These are phyloP conservation scores for Podospora pseudocomata DNA, from an alignment of 495 filamentous ascomycete species.

Conservation along the genomic window DNA sequence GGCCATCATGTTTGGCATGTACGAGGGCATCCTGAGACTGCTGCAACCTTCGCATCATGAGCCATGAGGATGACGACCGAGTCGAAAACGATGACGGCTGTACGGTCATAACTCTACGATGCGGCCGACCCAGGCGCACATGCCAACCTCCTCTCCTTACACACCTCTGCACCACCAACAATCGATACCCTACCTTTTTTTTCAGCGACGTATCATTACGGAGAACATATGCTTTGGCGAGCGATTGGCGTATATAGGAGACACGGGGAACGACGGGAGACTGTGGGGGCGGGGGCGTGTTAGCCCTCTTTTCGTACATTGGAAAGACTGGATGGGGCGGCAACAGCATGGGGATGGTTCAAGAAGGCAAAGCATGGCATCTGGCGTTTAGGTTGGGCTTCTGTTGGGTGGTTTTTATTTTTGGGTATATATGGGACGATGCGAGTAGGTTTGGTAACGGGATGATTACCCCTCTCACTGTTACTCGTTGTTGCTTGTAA, in stretches of 20 bases:
- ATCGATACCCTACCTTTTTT: too few species aligned
- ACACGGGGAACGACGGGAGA: not conserved
- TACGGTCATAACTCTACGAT: too few species aligned
- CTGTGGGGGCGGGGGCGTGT: too few species aligned
- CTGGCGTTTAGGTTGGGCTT: not conserved
- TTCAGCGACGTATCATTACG: not conserved
- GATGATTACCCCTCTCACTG: not conserved
- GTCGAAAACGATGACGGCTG: not conserved
- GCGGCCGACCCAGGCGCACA: too few species aligned
- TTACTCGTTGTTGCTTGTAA: not conserved
- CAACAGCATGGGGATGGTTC: not conserved
- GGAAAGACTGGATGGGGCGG: too few species aligned
- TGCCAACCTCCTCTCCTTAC: too few species aligned
- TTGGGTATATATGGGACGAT: not conserved
- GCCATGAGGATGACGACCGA: too few species aligned
- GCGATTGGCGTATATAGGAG: not conserved
- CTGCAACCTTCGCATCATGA: constrained; percentile 29
- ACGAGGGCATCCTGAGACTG: constrained; percentile 71
- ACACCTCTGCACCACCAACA: too few species aligned
- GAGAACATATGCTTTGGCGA: not conserved
- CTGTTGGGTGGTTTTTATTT: not conserved
- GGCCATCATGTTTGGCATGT: constrained; percentile 89
- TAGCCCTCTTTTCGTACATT: too few species aligned
- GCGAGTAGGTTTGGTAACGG: not conserved
- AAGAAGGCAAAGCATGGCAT: not conserved